Evolutionary conservation across 257 asterid genomes (phyloP).

Genomic region (Solanum sitiens): DNA sequence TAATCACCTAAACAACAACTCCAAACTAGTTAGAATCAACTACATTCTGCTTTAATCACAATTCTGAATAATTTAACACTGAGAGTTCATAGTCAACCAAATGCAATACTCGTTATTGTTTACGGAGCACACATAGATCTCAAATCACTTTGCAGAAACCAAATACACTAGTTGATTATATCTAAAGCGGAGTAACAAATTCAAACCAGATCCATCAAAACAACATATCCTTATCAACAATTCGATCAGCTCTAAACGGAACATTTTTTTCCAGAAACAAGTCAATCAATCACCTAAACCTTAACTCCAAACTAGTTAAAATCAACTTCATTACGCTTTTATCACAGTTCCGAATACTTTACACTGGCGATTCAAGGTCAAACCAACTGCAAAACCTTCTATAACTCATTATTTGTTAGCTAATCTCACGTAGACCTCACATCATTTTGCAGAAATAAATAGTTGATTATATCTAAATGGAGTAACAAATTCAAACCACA

Average conservation of each 20-base stretch:
- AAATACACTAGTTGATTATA: neutral
- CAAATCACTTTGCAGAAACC: neutral
- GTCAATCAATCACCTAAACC: neutral
- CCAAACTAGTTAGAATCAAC: neutral
- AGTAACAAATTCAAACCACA: neutral
- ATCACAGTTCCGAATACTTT: neutral
- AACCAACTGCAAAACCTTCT: neutral
- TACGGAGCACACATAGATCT: neutral
- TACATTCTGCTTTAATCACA: neutral
- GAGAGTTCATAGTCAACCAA: neutral
- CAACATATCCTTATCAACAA: neutral
- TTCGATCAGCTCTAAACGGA: neutral
- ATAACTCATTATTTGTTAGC: neutral
- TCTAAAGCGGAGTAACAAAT: neutral
- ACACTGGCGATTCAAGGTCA: neutral
- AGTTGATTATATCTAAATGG: neutral
- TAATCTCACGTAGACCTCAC: neutral
- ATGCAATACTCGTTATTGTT: neutral
- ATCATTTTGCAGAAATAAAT: neutral
- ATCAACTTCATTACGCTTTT: neutral
- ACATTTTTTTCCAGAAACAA: neutral
- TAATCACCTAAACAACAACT: neutral
- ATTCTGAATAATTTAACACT: neutral
- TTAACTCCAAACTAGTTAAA: neutral
- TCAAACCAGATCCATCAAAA: neutral